These are phyloP conservation scores for Nigrospora sphaerica DNA, from an alignment of 2,329 filamentous ascomycete species.

Conservation along the genomic window DNA sequence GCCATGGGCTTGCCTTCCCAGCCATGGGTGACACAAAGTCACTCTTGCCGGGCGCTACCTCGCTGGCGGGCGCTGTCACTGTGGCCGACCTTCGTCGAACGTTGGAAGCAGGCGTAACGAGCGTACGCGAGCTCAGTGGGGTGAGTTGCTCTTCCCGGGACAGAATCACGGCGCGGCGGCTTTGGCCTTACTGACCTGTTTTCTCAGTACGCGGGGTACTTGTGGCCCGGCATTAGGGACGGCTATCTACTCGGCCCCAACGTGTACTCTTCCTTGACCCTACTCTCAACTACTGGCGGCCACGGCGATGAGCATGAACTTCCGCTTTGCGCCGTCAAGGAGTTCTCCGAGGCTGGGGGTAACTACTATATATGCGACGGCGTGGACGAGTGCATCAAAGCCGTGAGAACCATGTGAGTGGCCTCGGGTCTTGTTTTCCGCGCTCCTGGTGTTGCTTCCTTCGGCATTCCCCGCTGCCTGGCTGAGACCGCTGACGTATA, in stretches of 20 bases:
- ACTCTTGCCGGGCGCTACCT: slow-evolving; percentile 12
- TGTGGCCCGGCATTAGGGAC: slow-evolving; percentile 32
- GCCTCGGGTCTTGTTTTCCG: background rate
- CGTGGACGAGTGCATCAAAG: slow-evolving; percentile 33
- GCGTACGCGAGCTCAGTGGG: slow-evolving; percentile 40
- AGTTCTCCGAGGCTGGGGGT: slow-evolving; percentile 21
- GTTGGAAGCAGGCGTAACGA: slow-evolving; percentile 42
- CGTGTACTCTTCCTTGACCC: slow-evolving; percentile 36
- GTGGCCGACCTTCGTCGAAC: slow-evolving; percentile 31
- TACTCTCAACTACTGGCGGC: slow-evolving; percentile 39
- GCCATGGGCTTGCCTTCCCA: slow-evolving; percentile 16
- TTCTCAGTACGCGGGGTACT: slow-evolving; percentile 29
- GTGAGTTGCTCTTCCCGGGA: background rate
- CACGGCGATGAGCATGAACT: slow-evolving; percentile 37
- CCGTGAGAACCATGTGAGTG: slow-evolving; percentile 22
- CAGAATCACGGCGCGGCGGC: background rate
- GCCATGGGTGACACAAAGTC: slow-evolving; percentile 9
- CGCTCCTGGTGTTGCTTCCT: too few species aligned
- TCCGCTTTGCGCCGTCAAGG: slow-evolving; percentile 24
- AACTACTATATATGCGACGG: slow-evolving; percentile 34
- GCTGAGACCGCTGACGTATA: too few species aligned
- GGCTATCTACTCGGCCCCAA: slow-evolving; percentile 38
- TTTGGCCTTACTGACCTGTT: background rate
- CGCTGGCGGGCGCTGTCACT: slow-evolving; percentile 31
- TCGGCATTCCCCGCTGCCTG: too few species aligned